These are phyloP conservation scores for Zygoascus flipseniorum DNA, from an alignment of 805 yeast species.

Conservation along the genomic window DNA sequence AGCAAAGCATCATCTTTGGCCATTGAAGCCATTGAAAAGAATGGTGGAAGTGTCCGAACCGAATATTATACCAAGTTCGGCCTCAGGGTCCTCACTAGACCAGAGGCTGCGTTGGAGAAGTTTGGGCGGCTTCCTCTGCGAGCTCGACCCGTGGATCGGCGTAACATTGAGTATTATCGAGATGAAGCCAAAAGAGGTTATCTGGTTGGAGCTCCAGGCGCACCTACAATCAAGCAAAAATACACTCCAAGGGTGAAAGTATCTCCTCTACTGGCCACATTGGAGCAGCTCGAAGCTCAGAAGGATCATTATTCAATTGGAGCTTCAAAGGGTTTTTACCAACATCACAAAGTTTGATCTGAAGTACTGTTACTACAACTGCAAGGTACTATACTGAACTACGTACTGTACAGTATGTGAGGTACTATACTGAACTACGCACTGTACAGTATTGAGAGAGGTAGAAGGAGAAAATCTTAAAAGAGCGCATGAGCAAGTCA, in stretches of 20 bases:
- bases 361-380: too few relatives aligned
- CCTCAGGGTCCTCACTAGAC: conserved; percentile 66
- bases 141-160: conserved; percentile 78
- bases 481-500: too few relatives aligned
- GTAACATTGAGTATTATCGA: conserved; percentile 72
- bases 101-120: conserved; percentile 56
- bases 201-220: conserved; percentile 21
- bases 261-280: conserved; percentile 8
- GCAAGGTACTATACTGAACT: too few relatives aligned
- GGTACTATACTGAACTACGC: too few relatives aligned
- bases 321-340: neutral
- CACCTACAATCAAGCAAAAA: conserved; percentile 15
- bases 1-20: conserved; percentile 72
- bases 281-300: conserved; percentile 9
- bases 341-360: neutral
- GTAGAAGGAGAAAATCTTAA: too few relatives aligned
- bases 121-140: conserved; percentile 76
- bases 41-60: conserved; percentile 70
- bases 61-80: conserved; percentile 60
- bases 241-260: conserved; percentile 11
- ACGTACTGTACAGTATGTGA: too few relatives aligned
- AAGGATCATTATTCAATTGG: neutral
- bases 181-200: conserved; percentile 70
- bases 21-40: conserved; percentile 57
- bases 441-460: too few relatives aligned